These are phyloP conservation scores for Salix viminalis DNA, from an alignment of 345 rosid species.

Conservation along the genomic window DNA sequence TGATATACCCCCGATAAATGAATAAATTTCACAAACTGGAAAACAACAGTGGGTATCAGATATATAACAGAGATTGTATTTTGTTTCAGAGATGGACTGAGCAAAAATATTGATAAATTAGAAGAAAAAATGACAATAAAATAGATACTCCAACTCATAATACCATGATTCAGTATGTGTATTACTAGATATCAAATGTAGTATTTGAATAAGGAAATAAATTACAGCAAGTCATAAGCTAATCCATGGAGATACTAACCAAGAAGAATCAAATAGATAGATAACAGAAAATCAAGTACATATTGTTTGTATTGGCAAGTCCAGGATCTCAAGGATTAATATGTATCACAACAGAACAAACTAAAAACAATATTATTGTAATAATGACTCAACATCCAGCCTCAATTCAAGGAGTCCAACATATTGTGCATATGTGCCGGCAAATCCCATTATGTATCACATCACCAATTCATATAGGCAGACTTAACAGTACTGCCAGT, in stretches of 20 bases:
- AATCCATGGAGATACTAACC: too few relatives aligned
- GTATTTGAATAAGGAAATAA: too few relatives aligned
- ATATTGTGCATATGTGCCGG: too few relatives aligned
- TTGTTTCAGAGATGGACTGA: background rate
- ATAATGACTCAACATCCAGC: background rate
- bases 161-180: background rate
- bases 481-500: too few relatives aligned
- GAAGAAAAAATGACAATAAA: background rate
- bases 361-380: background rate
- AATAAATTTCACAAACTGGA: constrained; percentile 58
- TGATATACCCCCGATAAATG: constrained; percentile 68
- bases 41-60: constrained; percentile 12
- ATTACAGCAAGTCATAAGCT: too few relatives aligned
- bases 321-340: background rate
- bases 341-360: background rate
- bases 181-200: too few relatives aligned
- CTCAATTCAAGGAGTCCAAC: background rate
- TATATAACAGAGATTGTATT: background rate
- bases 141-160: too few relatives aligned
- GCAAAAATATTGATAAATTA: background rate
- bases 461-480: too few relatives aligned
- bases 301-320: background rate
- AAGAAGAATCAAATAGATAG: too few relatives aligned
- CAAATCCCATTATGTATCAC: too few relatives aligned
- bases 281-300: background rate